Evolutionary conservation across 2,329 filamentous ascomycete species (phyloP).

Genomic region (Ophiostoma sp.): DNA sequence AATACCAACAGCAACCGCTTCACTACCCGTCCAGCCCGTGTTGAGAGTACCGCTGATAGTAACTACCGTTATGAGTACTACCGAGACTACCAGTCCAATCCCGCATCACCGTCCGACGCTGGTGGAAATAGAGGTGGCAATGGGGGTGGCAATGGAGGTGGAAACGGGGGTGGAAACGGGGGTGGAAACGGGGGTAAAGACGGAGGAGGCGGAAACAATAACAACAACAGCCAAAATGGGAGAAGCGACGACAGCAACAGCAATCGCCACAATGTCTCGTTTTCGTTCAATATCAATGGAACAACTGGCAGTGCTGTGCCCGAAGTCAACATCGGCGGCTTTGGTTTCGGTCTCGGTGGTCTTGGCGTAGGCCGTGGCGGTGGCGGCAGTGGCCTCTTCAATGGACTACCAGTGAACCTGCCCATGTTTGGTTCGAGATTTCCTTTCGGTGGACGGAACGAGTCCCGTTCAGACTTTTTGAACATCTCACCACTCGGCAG

Average conservation of each 20-base stretch:
- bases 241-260: background rate
- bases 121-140: background rate
- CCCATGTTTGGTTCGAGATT: slow-evolving; percentile 20
- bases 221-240: background rate
- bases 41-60: slow-evolving; percentile 19
- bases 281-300: background rate
- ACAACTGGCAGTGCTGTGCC: background rate
- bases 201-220: background rate
- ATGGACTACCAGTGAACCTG: slow-evolving; percentile 15
- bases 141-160: background rate
- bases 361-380: background rate
- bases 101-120: slow-evolving; percentile 15
- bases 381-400: background rate
- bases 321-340: background rate
- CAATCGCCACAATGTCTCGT: background rate
- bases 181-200: background rate
- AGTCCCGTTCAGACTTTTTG: slow-evolving; percentile 1
- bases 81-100: slow-evolving; percentile 21
- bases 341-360: background rate
- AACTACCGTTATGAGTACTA: slow-evolving; percentile 22
- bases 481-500: background rate
- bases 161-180: background rate
- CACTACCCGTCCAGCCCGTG: background rate
- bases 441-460: slow-evolving; percentile 15
- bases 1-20: background rate